Evolutionary conservation across 768 basidiomycete genomes (phyloP).

Genomic region (Nevesoporus exiguus): DNA sequence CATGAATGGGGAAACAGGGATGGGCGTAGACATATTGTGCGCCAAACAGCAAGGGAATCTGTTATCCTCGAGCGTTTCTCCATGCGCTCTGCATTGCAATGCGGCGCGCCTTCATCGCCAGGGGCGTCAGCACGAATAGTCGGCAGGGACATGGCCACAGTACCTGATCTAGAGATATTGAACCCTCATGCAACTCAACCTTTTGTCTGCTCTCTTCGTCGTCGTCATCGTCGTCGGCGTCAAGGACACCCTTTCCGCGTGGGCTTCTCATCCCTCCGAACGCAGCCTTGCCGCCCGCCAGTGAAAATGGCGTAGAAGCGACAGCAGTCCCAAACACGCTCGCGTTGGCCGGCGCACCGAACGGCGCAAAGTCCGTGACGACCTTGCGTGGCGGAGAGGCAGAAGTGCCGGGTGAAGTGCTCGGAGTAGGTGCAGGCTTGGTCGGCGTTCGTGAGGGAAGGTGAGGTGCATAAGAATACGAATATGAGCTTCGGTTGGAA

Average conservation of each 20-base stretch:
- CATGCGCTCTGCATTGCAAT: slow-evolving; percentile 91
- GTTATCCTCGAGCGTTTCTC: slow-evolving; percentile 62
- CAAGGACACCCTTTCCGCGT: slow-evolving; percentile 37
- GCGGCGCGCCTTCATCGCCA: slow-evolving; percentile 57
- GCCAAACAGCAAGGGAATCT: slow-evolving; percentile 9
- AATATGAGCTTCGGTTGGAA: slow-evolving; percentile 48
- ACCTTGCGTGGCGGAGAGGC: slow-evolving; percentile 84
- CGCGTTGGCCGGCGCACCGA: slow-evolving; percentile 67
- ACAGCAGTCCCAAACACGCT: slow-evolving; percentile 87
- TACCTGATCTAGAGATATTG: slow-evolving; percentile 93
- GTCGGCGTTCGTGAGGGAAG: slow-evolving; percentile 42
- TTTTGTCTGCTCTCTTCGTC: slow-evolving; percentile 62
- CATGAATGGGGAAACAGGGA: slow-evolving; percentile 1
- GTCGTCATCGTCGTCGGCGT: slow-evolving; percentile 76
- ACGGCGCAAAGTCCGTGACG: slow-evolving; percentile 83
- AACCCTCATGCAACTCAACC: slow-evolving; percentile 75
- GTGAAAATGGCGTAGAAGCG: slow-evolving; percentile 71
- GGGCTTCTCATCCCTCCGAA: slow-evolving; percentile 71
- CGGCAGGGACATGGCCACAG: slow-evolving; percentile 13
- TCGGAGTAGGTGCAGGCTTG: slow-evolving; percentile 32
- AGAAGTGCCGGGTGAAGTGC: slow-evolving; percentile 23
- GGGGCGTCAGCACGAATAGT: slow-evolving; percentile 2
- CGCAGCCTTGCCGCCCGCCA: slow-evolving; percentile 77
- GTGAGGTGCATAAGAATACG: slow-evolving; percentile 53
- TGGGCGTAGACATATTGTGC: slow-evolving; percentile 3